phyloP scores from a whole-genome alignment of 2,329 filamentous ascomycete genomes.

The Grosmannia huntii region DNA sequence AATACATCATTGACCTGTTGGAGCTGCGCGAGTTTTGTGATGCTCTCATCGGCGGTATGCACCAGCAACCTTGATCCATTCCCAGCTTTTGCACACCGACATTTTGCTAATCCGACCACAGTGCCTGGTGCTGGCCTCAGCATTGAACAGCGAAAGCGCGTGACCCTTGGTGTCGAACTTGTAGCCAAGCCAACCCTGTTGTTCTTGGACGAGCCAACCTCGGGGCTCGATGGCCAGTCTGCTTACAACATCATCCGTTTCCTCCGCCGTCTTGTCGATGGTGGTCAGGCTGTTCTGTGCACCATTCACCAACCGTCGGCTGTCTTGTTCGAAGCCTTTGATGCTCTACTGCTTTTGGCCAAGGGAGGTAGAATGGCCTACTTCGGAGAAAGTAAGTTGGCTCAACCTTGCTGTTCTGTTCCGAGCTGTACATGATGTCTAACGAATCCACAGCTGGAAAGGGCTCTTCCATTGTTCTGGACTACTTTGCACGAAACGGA shows the following conservation, averaged over 20 bases:
- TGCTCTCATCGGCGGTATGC: constrained; percentile 25
- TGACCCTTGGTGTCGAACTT: constrained; percentile 49
- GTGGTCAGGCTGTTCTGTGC: constrained; percentile 54
- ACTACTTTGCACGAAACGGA: constrained; percentile 56
- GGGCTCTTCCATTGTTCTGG: constrained; percentile 36
- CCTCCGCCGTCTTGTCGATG: constrained; percentile 50
- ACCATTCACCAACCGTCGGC: constrained; percentile 62
- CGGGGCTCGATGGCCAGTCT: constrained; percentile 54
- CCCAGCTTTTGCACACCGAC: too few species aligned
- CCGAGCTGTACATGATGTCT: neutral
- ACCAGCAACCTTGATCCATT: too few species aligned
- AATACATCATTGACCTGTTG: constrained; percentile 59
- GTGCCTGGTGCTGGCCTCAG: constrained; percentile 27
- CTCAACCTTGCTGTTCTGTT: neutral
- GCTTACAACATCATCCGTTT: constrained; percentile 55
- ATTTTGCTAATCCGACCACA: neutral
- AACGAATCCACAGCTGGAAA: constrained; percentile 20
- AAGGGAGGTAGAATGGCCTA: constrained; percentile 54
- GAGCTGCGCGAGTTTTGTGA: constrained; percentile 35
- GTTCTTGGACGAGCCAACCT: constrained; percentile 51
- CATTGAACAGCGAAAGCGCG: constrained; percentile 39
- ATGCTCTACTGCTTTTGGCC: constrained; percentile 49
- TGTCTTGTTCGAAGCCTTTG: constrained; percentile 53
- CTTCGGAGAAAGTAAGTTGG: constrained; percentile 33
- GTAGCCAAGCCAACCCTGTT: constrained; percentile 47